phyloP scores from a whole-genome alignment of 2,329 filamentous ascomycete genomes.

The Sordariomycetes sp. region DNA sequence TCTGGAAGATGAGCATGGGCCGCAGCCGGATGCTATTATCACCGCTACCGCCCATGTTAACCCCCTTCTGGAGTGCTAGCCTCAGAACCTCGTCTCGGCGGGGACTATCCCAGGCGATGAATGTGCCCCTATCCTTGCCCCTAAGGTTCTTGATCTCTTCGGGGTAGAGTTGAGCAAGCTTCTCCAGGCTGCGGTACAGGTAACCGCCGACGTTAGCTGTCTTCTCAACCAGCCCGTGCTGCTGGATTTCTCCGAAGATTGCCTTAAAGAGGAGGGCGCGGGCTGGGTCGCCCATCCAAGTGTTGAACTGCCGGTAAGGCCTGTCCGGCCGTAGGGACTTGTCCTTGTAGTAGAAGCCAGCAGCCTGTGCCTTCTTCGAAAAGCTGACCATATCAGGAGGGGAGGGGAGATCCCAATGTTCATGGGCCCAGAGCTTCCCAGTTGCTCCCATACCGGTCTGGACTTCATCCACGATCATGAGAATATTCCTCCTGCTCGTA shows the following conservation, averaged over 20 bases:
- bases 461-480: conserved; percentile 76
- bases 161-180: conserved; percentile 59
- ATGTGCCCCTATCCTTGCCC: conserved; percentile 81
- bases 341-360: conserved; percentile 74
- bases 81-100: conserved; percentile 67
- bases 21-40: conserved; percentile 64
- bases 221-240: conserved; percentile 65
- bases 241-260: conserved; percentile 67
- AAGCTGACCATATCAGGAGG: conserved; percentile 80
- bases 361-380: conserved; percentile 77
- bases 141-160: conserved; percentile 71
- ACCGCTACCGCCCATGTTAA: conserved; percentile 83
- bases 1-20: conserved; percentile 88
- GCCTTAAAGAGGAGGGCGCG: conserved; percentile 67
- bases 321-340: conserved; percentile 65
- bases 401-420: conserved; percentile 64
- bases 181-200: conserved; percentile 59
- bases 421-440: conserved; percentile 78
- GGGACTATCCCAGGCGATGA: conserved; percentile 83
- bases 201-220: conserved; percentile 73
- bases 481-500: conserved; percentile 57
- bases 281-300: conserved; percentile 76
- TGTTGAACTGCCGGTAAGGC: conserved; percentile 80
- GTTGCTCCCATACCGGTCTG: conserved; percentile 76
- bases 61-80: conserved; percentile 66